These are phyloP conservation scores for Coemansia sp. DNA, from an alignment of 192 early-diverging fungal genomes.

Conservation along the genomic window DNA sequence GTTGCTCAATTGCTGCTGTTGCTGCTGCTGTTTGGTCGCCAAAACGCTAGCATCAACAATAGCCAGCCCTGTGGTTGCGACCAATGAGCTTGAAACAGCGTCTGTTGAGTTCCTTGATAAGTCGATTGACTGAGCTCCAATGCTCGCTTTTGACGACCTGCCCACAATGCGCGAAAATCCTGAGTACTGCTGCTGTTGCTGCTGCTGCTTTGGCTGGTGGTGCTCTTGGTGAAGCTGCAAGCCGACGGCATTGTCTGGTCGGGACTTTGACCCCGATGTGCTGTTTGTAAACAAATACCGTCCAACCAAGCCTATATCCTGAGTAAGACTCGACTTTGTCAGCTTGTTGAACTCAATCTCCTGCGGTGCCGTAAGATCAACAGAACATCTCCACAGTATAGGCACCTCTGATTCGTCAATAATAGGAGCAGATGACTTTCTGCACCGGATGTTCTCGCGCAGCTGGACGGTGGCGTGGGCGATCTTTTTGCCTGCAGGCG, in stretches of 20 bases:
- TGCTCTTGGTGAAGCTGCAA: background rate
- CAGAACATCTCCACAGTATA: slow-evolving; percentile 51
- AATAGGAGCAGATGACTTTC: slow-evolving; percentile 54
- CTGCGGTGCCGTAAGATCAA: slow-evolving; percentile 30
- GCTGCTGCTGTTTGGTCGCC: slow-evolving; percentile 7
- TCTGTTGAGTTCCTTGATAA: background rate
- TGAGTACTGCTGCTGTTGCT: slow-evolving; percentile 2
- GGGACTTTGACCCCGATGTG: background rate
- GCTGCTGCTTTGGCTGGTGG: background rate
- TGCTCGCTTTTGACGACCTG: background rate
- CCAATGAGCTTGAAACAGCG: background rate
- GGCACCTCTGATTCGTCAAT: slow-evolving; percentile 57
- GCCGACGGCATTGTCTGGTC: background rate
- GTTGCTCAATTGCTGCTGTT: slow-evolving; percentile 10
- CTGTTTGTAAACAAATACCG: slow-evolving; percentile 41
- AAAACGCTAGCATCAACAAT: slow-evolving; percentile 16
- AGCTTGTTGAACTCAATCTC: slow-evolving; percentile 50
- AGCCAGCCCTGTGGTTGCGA: background rate
- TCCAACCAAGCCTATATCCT: slow-evolving; percentile 52
- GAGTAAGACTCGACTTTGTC: slow-evolving; percentile 34
- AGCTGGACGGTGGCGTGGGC: slow-evolving; percentile 40
- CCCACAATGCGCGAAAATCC: background rate
- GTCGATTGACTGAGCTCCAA: background rate
- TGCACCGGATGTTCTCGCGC: slow-evolving; percentile 50
- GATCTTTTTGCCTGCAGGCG: slow-evolving; percentile 45